A percentile compares a stretch with the other conserved stretches of the same genome.
These are phyloP conservation scores for Tetrahymena elliotti DNA, from an alignment of 73 alveolate genomes.

Conservation along the genomic window DNA sequence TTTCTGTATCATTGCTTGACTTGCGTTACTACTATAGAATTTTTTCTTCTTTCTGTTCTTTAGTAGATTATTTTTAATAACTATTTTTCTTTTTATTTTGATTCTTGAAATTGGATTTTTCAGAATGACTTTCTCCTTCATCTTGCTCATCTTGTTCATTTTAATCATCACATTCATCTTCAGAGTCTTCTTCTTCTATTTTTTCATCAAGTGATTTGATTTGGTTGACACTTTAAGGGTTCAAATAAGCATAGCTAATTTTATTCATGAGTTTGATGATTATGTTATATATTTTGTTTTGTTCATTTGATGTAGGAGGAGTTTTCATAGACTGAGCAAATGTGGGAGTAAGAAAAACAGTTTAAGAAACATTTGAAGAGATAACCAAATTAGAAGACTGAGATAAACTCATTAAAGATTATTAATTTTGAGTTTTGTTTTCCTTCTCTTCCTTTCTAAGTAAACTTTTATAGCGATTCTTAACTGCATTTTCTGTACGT, in stretches of 20 bases:
- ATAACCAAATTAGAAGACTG: neutral
- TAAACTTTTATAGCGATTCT: slow-evolving; percentile 33
- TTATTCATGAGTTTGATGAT: neutral
- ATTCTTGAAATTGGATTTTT: neutral
- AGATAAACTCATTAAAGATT: neutral
- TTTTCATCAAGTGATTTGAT: neutral
- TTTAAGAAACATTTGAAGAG: neutral
- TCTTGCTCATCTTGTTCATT: neutral
- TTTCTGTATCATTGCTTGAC: neutral
- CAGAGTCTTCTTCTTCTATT: neutral
- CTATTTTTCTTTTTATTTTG: neutral
- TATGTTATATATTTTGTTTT: neutral
- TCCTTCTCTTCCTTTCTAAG: slow-evolving; percentile 27
- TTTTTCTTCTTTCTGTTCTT: neutral
- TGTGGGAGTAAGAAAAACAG: neutral
- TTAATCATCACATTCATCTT: neutral
- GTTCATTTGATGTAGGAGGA: neutral
- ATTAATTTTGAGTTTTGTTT: neutral
- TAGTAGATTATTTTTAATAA: neutral
- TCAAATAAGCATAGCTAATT: neutral
- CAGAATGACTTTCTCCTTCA: neutral
- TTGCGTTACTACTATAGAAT: neutral
- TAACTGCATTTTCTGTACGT: slow-evolving; percentile 34
- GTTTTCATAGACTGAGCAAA: neutral
- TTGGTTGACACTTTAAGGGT: neutral